Evolutionary conservation across 441 rosid species (phyloP).

Genomic region (Viola pubescens): DNA sequence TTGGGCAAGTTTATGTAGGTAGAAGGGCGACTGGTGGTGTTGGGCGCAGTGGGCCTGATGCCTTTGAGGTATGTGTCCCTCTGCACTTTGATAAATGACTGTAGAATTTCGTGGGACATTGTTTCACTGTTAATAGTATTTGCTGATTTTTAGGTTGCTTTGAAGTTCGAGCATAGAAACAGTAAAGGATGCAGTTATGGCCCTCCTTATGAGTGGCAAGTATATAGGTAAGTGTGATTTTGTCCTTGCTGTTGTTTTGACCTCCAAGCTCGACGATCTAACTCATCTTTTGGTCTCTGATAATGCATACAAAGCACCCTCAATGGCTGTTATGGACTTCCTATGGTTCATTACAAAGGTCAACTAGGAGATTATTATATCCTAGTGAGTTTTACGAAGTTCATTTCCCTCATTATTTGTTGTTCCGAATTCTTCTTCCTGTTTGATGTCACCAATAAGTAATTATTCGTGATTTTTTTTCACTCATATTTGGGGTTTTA

Average conservation of each 20-base stretch:
- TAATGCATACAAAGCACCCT: conserved; percentile 32
- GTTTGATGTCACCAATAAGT: no score
- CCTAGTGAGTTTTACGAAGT: conserved; percentile 37
- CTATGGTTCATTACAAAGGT: conserved; percentile 61
- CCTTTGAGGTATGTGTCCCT: conserved; percentile 37
- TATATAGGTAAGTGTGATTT: conserved; percentile 42
- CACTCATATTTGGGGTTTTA: conserved; percentile 6
- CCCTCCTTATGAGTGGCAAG: conserved; percentile 72
- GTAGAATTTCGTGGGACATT: background rate
- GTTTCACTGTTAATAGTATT: background rate
- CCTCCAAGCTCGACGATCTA: background rate
- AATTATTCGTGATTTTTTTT: no score
- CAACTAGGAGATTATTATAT: conserved; percentile 63
- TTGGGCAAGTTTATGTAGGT: conserved; percentile 78
- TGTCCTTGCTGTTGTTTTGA: background rate
- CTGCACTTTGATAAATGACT: background rate
- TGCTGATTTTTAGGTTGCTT: conserved; percentile 45
- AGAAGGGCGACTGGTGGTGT: conserved; percentile 39
- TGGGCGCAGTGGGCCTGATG: conserved; percentile 37
- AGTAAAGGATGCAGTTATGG: conserved; percentile 74
- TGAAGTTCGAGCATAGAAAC: conserved; percentile 66
- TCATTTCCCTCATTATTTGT: no score
- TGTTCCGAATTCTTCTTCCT: no score
- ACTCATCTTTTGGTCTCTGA: conserved; percentile 3
- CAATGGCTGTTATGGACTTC: conserved; percentile 70